A percentile compares a stretch with the other conserved stretches of the same genome.
Evolutionary conservation across 164 flowering plant species (phyloP).

Genomic region (Akebia trifoliata): DNA sequence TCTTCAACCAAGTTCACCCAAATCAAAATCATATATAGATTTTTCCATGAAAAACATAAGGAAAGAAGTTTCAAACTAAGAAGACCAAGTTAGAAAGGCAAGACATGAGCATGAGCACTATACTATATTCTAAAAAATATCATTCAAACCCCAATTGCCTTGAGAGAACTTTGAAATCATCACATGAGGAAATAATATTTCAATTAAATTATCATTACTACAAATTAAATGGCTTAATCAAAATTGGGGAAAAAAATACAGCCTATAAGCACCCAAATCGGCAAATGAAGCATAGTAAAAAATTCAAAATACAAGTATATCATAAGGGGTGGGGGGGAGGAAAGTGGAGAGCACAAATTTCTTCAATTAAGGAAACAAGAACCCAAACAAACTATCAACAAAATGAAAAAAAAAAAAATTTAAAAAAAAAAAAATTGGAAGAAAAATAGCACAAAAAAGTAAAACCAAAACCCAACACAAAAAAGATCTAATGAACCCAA

Average conservation of each 20-base stretch:
- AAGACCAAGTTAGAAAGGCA: too few relatives aligned
- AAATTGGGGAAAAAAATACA: too few relatives aligned
- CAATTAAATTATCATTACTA: too few relatives aligned
- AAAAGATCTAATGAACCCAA: not conserved
- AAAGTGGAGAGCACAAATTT: too few relatives aligned
- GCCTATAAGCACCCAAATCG: too few relatives aligned
- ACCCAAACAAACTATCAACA: not conserved
- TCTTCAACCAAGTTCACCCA: not conserved
- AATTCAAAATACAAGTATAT: too few relatives aligned
- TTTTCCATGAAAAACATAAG: not conserved
- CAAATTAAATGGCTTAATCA: too few relatives aligned
- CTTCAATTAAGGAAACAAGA: not conserved
- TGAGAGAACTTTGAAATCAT: not conserved
- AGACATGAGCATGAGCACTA: too few relatives aligned
- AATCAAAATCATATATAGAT: not conserved
- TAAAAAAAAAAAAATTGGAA: not conserved
- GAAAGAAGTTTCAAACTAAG: not conserved
- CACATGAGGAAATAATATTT: too few relatives aligned
- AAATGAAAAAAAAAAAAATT: not conserved
- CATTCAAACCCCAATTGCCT: not conserved
- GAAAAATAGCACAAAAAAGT: not conserved
- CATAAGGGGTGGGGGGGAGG: too few relatives aligned
- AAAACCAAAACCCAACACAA: not conserved
- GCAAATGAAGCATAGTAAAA: too few relatives aligned
- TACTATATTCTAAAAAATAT: not conserved